Base-by-base conservation (phyloP, 2,329 filamentous ascomycete genomes). In the Paramyrothecium sp. region DNA sequence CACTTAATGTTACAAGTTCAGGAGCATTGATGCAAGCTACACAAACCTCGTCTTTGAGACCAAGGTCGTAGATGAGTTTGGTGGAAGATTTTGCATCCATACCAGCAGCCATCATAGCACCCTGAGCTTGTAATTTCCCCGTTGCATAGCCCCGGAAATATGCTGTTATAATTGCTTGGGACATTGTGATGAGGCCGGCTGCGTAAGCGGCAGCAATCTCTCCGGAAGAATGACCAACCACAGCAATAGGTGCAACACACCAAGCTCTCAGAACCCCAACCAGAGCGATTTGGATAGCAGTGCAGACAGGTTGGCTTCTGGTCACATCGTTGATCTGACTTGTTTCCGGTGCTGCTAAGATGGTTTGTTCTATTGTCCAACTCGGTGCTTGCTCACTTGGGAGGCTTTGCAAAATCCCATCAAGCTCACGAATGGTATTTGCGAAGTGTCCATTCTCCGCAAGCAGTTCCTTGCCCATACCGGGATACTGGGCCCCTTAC, bases 231-330 rank as follows among this genome's bases (percentile, higher is more conserved):
- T 69, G 56, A 30, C 66, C 33, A 5, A 63, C n/a, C 46, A 67
- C 60, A 7, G 44, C 44, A 4, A 22, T 3, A 2, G 54, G 44
- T 2, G 2, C 20, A 21, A 65, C 54, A 3, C 57, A 53, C 56
- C 54, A 59, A 2, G 46, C 33, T 10, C 33, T n/a, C n/a, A 74
- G 59, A 0, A 74, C 55, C 10, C 68, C 64, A 0, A 75, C 60
- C 2, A 75, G 52, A 16, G 53, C 69, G 12, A 76, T 56, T 54
- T 76, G 74, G 1, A 76, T 22, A 2, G 71, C 71, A 12, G 73
- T 75, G 55, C 69, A 75, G 3, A 71, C 13, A 3, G 74, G 68
- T 50, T 75, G 72, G 7, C 56, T 58, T 4, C 48, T 47, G 54
- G 61, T 53, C 61, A 57, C 52, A 26, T 57, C 49, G 21, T 61